These are phyloP conservation scores for Apiotrichum montevideense DNA, from an alignment of 1,284 basidiomycete species.

Conservation along the genomic window DNA sequence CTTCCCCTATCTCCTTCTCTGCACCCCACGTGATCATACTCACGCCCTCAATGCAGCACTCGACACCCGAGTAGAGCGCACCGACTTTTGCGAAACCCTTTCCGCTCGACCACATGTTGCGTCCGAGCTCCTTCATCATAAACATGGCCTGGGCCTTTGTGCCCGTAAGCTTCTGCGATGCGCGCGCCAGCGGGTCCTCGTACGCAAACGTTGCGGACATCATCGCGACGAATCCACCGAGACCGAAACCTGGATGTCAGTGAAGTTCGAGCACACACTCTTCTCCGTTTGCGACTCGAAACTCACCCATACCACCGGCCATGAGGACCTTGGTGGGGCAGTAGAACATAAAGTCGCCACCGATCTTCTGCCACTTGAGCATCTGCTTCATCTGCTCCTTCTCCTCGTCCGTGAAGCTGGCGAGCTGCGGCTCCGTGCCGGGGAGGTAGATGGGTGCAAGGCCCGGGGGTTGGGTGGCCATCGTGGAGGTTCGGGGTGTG, in stretches of 20 bases:
- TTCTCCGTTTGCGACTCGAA: too few species aligned
- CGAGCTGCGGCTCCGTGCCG: conserved; percentile 58
- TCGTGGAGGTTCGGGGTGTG: not conserved
- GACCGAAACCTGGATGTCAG: conserved; percentile 62
- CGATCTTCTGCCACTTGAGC: conserved; percentile 67
- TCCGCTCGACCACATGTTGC: conserved; percentile 81
- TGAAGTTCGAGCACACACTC: too few species aligned
- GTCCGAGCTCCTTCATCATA: conserved; percentile 91
- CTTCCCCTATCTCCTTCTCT: too few species aligned
- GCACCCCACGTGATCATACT: conserved; percentile 45
- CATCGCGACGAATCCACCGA: conserved; percentile 92
- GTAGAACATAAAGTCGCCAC: conserved; percentile 68
- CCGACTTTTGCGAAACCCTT: conserved; percentile 95
- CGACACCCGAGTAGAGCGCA: conserved; percentile 83
- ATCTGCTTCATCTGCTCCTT: conserved; percentile 61
- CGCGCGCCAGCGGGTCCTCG: conserved; percentile 81
- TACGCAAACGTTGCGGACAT: conserved; percentile 94
- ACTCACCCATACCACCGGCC: conserved; percentile 71
- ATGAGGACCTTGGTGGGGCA: conserved; percentile 75
- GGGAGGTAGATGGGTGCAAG: conserved; percentile 45
- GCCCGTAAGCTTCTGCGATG: conserved; percentile 48
- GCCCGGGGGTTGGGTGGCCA: conserved; percentile 15
- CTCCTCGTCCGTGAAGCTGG: conserved; percentile 75
- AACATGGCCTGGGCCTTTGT: conserved; percentile 59
- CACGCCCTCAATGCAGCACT: conserved; percentile 93